Evolutionary conservation across 2,329 filamentous ascomycete genomes (phyloP), one percentile per base, ranked within the genome.

Genomic region (Penicillium brevicompactum): DNA sequence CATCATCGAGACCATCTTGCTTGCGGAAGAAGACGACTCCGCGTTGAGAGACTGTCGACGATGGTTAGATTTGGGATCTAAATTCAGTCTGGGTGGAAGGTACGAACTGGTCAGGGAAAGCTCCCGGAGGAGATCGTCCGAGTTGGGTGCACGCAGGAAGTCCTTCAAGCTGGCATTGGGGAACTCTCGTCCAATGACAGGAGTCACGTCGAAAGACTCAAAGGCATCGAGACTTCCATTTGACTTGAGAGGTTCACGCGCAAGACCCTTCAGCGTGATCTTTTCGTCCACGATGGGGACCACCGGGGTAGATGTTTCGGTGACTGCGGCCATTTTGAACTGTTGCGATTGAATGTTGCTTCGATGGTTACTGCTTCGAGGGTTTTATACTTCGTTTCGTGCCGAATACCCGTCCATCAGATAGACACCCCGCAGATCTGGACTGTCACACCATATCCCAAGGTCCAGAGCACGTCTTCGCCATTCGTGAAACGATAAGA

Each of bases 1-100:
- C 74, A 42, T 82, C 75, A 46, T 73, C 75, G 11, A 84, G 70
- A 34, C 75, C 73, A 60, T 80, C 72, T 57, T 84, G 81, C 43
- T 76, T 76, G 44, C 80, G 78, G 70, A 83, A 82, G 69, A 83
- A 83, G 16, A 82, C 77, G 0, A 84, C 80, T 1, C 81, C 80
- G 6, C 80, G 74, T 57, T 81, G 76, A 2, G 80, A 82, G 46
- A 83, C 80, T 80, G 42, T 7, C 2, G 7, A 11, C 2, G 7
- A 3, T 5, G 11, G 21, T 60, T 18, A 60, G 43, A 21, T 14
- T 14, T n/a, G 2, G 18, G 16, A 5, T 44, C 34, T 27, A 22
- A 4, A 4, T 4, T 3, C 9, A 10, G 22, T 18, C 24, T 27
- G 11, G 4, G 10, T 40, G 7, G 4, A 8, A 41, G 6, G 5